Conservation (phyloP, 1,284 basidiomycete species). For the Trichosporon sp. region DNA sequence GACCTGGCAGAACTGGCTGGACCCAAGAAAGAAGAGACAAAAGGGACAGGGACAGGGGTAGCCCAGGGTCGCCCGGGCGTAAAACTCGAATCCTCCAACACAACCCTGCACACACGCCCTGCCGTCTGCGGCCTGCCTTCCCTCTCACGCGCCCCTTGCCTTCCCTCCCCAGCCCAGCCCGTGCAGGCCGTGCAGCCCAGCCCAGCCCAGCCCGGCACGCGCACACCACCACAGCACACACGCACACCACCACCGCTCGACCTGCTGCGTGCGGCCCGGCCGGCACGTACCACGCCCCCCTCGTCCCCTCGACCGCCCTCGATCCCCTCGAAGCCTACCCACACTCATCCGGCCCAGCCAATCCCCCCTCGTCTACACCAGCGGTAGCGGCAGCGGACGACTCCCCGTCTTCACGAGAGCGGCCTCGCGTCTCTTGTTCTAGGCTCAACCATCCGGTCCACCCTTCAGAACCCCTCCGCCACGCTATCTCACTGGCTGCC, state of each 20-base stretch:
- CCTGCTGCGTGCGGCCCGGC: background rate
- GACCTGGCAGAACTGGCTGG: background rate
- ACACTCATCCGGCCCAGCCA: background rate
- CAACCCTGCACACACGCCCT: background rate
- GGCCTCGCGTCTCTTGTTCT: background rate
- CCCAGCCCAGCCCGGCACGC: background rate
- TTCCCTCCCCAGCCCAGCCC: background rate
- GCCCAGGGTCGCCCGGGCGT: background rate
- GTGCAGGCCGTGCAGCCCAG: no score
- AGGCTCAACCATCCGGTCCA: background rate
- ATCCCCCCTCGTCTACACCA: background rate
- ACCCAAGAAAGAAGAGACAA: background rate
- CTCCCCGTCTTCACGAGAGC: conserved; percentile 2
- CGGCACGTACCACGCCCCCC: background rate
- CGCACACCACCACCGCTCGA: background rate
- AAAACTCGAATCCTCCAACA: background rate
- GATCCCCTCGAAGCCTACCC: background rate
- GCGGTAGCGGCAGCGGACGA: background rate
- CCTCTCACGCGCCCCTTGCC: background rate
- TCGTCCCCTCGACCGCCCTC: background rate
- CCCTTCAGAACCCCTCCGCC: background rate
- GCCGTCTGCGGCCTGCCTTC: background rate
- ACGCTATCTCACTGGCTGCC: background rate
- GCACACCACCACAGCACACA: background rate
- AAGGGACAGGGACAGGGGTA: conserved; percentile 3